Percentiles rank a stretch among this genome's conserved stretches.
These are phyloP conservation scores for Alternaria metachromatica DNA, from an alignment of 2,329 filamentous ascomycete species.

Conservation along the genomic window DNA sequence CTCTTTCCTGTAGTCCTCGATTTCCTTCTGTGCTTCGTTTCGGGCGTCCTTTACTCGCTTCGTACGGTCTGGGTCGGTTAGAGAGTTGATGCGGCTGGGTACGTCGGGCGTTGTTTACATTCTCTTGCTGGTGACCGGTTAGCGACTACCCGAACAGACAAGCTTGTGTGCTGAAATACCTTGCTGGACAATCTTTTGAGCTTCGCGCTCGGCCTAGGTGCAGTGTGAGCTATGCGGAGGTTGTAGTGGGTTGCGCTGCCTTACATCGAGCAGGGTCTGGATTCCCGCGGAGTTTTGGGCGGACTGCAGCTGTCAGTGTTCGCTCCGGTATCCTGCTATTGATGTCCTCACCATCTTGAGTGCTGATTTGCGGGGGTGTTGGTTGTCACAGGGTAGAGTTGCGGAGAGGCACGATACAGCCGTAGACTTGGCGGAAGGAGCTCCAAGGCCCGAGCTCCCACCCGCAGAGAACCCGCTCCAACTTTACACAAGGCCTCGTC, in stretches of 20 bases:
- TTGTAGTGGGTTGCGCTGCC: constrained; percentile 48
- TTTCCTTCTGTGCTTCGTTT: constrained; percentile 96
- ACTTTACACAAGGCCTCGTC: constrained; percentile 8
- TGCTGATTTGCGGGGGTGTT: constrained; percentile 17
- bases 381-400: constrained; percentile 28
- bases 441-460: constrained; percentile 42
- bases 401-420: constrained; percentile 35
- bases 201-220: constrained; percentile 89
- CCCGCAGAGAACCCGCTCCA: constrained; percentile 22
- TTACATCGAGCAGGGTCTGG: constrained; percentile 97
- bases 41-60: constrained; percentile 97
- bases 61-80: constrained; percentile 73
- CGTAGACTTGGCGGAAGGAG: constrained; percentile 30
- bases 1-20: constrained; percentile 84
- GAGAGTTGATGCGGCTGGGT: constrained; percentile 20
- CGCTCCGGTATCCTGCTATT: neutral
- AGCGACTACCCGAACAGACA: constrained; percentile 7
- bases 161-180: constrained; percentile 60
- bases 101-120: constrained; percentile 63
- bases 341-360: constrained; percentile 35
- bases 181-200: constrained; percentile 98
- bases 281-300: constrained; percentile 99
- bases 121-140: constrained; percentile 71
- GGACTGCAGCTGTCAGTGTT: constrained; percentile 66
- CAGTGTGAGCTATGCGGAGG: constrained; percentile 47